phyloP scores from a whole-genome alignment of 805 yeast genomes.

The Metschnikowia amazonensis region DNA sequence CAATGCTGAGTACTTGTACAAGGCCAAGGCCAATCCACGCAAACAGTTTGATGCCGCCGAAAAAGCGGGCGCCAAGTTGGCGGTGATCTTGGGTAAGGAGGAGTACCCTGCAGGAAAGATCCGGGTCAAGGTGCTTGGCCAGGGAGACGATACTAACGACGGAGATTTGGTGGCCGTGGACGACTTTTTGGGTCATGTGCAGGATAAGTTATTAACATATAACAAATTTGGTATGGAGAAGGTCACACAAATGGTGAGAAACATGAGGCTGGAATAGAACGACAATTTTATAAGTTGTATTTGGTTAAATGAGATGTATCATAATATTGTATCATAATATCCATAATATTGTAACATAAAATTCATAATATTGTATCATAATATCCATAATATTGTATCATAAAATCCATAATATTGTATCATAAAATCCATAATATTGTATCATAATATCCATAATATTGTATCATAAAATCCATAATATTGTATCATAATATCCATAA shows the following conservation, averaged over 20 bases:
- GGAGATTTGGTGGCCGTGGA: slow-evolving; percentile 73
- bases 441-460: too few species aligned
- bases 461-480: too few species aligned
- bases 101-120: slow-evolving; percentile 79
- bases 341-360: too few species aligned
- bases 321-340: too few species aligned
- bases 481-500: too few species aligned
- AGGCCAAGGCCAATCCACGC: slow-evolving; percentile 88
- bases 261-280: too few species aligned
- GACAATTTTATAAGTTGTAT: too few species aligned
- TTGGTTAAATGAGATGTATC: too few species aligned
- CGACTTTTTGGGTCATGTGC: slow-evolving; percentile 52
- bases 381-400: too few species aligned
- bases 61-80: slow-evolving; percentile 83
- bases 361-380: too few species aligned
- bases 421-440: too few species aligned
- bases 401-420: too few species aligned
- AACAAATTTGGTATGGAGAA: slow-evolving; percentile 58
- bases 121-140: slow-evolving; percentile 84
- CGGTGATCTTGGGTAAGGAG: slow-evolving; percentile 93
- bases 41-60: slow-evolving; percentile 98
- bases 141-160: slow-evolving; percentile 78
- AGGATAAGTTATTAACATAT: slow-evolving; percentile 31
- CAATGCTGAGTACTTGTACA: slow-evolving; percentile 87
- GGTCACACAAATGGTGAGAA: slow-evolving; percentile 58